phyloP scores from a whole-genome alignment of 2,329 filamentous ascomycete genomes.

The Myriosclerotinia scirpicola region DNA sequence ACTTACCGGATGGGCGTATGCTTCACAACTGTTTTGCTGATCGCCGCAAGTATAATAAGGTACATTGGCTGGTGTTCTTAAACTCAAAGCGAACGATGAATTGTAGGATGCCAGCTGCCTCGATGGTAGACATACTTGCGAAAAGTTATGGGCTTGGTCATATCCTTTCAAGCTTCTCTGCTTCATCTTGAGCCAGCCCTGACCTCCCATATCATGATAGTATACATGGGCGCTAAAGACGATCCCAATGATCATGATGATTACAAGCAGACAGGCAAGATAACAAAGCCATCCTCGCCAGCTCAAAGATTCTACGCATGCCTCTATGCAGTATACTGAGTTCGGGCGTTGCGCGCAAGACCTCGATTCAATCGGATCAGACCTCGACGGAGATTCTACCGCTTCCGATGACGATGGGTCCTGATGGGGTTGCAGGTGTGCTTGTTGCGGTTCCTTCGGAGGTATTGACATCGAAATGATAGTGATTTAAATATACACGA shows the following conservation, averaged over 20 bases:
- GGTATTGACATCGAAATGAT: slow-evolving; percentile 27
- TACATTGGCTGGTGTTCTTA: slow-evolving; percentile 23
- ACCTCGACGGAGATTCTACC: slow-evolving; percentile 28
- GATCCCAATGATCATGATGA: slow-evolving; percentile 33
- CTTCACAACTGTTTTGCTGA: slow-evolving; percentile 37
- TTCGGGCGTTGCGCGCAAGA: slow-evolving; percentile 20
- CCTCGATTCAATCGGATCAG: slow-evolving; percentile 20
- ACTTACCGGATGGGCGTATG: slow-evolving; percentile 35
- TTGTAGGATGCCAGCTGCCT: slow-evolving; percentile 25
- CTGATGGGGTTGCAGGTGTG: slow-evolving; percentile 21
- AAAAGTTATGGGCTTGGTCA: background rate
- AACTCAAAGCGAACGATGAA: slow-evolving; percentile 8
- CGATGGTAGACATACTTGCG: slow-evolving; percentile 32
- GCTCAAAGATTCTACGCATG: slow-evolving; percentile 18
- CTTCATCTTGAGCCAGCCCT: slow-evolving; percentile 32
- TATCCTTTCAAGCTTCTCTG: background rate
- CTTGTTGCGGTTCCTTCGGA: slow-evolving; percentile 24
- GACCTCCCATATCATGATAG: slow-evolving; percentile 34
- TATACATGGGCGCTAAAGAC: slow-evolving; percentile 34
- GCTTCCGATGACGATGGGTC: slow-evolving; percentile 15
- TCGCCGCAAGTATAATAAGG: slow-evolving; percentile 39
- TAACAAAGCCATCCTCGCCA: slow-evolving; percentile 28
- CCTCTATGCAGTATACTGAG: slow-evolving; percentile 11
- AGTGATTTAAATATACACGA: slow-evolving; percentile 19
- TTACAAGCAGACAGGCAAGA: slow-evolving; percentile 28